A percentile compares a stretch with the other conserved stretches of the same genome.
These are phyloP conservation scores for Suillus bovinus DNA, from an alignment of 768 basidiomycete species.

Conservation along the genomic window DNA sequence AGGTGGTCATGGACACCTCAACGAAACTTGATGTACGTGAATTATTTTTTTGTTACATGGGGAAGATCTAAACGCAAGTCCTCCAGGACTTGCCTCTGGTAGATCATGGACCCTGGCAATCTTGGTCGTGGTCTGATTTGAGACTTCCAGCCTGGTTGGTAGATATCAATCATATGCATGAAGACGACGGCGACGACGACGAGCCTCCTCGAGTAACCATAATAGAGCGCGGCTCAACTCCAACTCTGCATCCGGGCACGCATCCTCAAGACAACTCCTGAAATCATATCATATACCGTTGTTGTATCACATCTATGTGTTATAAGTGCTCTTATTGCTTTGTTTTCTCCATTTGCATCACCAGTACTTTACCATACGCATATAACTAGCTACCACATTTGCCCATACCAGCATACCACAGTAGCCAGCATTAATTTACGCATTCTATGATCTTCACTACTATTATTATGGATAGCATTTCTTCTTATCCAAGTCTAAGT, in stretches of 20 bases:
- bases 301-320: constrained; percentile 10
- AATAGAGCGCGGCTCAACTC: constrained; percentile 17
- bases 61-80: constrained; percentile 9
- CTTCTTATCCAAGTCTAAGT: not conserved
- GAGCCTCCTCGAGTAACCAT: constrained; percentile 16
- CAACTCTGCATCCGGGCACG: constrained; percentile 11
- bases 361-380: constrained; percentile 25
- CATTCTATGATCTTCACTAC: constrained; percentile 27
- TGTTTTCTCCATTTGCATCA: constrained; percentile 23
- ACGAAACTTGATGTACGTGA: constrained; percentile 25
- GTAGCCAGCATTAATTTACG: constrained; percentile 34
- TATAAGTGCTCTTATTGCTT: constrained; percentile 18
- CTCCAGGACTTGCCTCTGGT: constrained; percentile 20
- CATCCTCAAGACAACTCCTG: constrained; percentile 19
- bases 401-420: constrained; percentile 23
- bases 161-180: constrained; percentile 7
- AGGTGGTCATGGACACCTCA: constrained; percentile 14
- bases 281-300: constrained; percentile 15
- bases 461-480: constrained; percentile 9
- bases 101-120: constrained; percentile 32
- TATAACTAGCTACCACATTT: constrained; percentile 24
- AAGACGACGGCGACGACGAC: constrained; percentile 29
- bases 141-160: constrained; percentile 28
- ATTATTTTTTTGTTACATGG: constrained; percentile 2
- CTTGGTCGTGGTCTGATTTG: constrained; percentile 36